Conservation (phyloP, 352 stramenopile genomes). For the Porosira glacialis region DNA sequence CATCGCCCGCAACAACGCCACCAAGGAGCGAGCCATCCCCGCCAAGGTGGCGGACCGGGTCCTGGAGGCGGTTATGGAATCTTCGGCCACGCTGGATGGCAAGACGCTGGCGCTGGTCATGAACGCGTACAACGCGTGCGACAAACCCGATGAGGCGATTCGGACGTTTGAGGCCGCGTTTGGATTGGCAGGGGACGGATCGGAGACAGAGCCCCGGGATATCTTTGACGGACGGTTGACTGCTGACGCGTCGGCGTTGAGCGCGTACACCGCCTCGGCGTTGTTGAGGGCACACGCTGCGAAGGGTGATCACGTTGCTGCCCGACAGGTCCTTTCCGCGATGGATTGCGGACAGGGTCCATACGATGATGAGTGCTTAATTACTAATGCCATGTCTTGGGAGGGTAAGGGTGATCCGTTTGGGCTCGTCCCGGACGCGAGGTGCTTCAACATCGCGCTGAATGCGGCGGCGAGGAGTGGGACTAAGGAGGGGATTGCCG, state of each 20-base stretch:
- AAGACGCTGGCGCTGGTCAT: slow-evolving; percentile 76
- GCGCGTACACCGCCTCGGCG: slow-evolving; percentile 68
- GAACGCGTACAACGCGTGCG: slow-evolving; percentile 74
- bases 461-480: slow-evolving; percentile 51
- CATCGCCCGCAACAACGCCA: slow-evolving; percentile 47
- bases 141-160: slow-evolving; percentile 61
- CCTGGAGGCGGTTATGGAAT: slow-evolving; percentile 69
- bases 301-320: slow-evolving; percentile 55
- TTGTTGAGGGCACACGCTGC: slow-evolving; percentile 70
- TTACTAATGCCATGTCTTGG: too few species aligned
- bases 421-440: slow-evolving; percentile 64
- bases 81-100: slow-evolving; percentile 59
- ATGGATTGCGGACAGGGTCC: too few species aligned
- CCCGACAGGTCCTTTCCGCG: slow-evolving; percentile 63
- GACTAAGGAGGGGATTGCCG: slow-evolving; percentile 50
- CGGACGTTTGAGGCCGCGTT: slow-evolving; percentile 73
- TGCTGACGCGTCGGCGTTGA: slow-evolving; percentile 59
- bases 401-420: slow-evolving; percentile 60
- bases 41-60: slow-evolving; percentile 75
- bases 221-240: slow-evolving; percentile 26
- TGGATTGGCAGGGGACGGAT: slow-evolving; percentile 61
- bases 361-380: too few species aligned
- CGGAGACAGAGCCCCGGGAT: slow-evolving; percentile 20
- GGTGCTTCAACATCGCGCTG: slow-evolving; percentile 77
- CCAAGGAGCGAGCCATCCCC: too few species aligned